Conservation (phyloP, 768 basidiomycete genomes). For the Kwoniella heveanensis region DNA sequence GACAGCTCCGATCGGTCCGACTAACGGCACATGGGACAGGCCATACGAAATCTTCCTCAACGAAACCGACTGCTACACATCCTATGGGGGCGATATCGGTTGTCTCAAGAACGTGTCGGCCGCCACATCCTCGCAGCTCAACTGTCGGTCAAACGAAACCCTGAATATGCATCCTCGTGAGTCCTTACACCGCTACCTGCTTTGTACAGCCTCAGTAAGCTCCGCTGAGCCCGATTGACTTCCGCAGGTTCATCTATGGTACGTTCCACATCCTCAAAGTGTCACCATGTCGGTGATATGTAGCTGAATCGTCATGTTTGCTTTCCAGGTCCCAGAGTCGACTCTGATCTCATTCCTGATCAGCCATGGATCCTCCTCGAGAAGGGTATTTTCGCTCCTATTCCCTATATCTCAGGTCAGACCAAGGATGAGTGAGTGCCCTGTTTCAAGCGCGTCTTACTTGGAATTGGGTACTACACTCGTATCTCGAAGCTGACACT, state of each 20-base stretch:
- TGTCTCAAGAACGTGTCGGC: slow-evolving; percentile 44
- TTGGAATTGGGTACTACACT: no score
- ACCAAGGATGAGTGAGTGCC: slow-evolving; percentile 52
- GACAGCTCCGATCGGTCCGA: slow-evolving; percentile 21
- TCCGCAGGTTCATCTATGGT: slow-evolving; percentile 36
- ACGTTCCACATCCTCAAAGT: neutral
- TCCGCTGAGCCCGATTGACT: neutral
- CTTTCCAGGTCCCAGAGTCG: slow-evolving; percentile 43
- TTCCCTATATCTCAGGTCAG: slow-evolving; percentile 52
- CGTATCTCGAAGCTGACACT: slow-evolving; percentile 1
- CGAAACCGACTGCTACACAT: slow-evolving; percentile 35
- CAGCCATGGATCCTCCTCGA: slow-evolving; percentile 42
- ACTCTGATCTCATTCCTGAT: slow-evolving; percentile 45
- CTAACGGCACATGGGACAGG: slow-evolving; percentile 30
- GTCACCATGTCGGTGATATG: neutral
- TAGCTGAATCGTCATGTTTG: neutral
- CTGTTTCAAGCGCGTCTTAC: no score
- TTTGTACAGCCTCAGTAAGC: neutral
- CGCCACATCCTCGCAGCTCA: slow-evolving; percentile 38
- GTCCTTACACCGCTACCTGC: neutral
- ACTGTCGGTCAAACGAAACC: slow-evolving; percentile 16
- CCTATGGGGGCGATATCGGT: slow-evolving; percentile 27
- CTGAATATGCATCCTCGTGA: slow-evolving; percentile 32
- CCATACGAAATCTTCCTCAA: slow-evolving; percentile 39
- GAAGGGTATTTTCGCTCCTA: slow-evolving; percentile 41